Evolutionary conservation across 257 asterid genomes (phyloP), one percentile per base, ranked within the genome.

Genomic region (Anisodus acutangulus): DNA sequence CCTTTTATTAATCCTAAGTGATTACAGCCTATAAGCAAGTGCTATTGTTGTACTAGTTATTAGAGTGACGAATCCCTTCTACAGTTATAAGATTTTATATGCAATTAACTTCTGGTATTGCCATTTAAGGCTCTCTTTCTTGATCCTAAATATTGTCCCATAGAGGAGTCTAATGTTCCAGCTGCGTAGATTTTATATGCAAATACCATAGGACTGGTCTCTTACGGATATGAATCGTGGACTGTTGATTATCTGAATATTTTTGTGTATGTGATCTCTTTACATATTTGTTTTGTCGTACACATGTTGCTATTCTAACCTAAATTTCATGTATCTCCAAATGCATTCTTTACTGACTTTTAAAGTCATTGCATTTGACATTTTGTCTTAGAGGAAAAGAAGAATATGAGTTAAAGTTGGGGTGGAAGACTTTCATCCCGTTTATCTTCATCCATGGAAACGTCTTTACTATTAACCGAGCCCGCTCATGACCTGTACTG

Each of bases 91-190:
- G 22, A 26, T 22, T 72, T 78, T 26, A 26, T 17, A 13, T 7
- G 81, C 81, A 78, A 26, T 51, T 13, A 22, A 26, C 47, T 13
- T 31, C 64, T 78, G 15, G 64, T 51, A 53, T 26, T 53, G 51
- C 12, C 62, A 76, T 51, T 49, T 26, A 22, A 76, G 81, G 63
- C 19, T 51, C 19, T 76, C 81, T 49, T 26, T 78, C 62, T 78
- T 53, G 49, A 7, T 53, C 53, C 64, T 78, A 4, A 53, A 78
- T 78, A 31, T 78, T 51, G 4, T 49, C 12, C 15, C 43, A 13
- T 53, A 53, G 81, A 78, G 63, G 8, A 78, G 64, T 53, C 49
- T 53, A 78, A 78, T 26, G 45, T 53, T 78, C 81, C 41, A 53
- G 59, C 53, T 22, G 2, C 3, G 13, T 26, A 51, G 53, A 53